These are phyloP conservation scores for Tricholomella constricta DNA, from an alignment of 768 basidiomycete species.

Conservation along the genomic window DNA sequence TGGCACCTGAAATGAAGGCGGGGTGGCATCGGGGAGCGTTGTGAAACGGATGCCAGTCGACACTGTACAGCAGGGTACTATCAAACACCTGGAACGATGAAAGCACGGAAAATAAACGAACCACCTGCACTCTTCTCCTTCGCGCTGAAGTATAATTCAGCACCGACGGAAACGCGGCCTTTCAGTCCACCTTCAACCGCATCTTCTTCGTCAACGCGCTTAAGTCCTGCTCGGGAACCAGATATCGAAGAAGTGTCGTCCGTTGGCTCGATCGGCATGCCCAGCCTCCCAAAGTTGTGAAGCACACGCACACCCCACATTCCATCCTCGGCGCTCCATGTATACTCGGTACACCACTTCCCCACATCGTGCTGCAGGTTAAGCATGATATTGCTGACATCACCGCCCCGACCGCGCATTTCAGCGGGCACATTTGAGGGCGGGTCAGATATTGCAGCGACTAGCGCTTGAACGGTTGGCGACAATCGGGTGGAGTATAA, in stretches of 20 bases:
- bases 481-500: slow-evolving; percentile 83
- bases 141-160: slow-evolving; percentile 91
- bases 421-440: slow-evolving; percentile 50
- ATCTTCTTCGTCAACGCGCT: slow-evolving; percentile 94
- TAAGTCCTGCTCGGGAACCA: slow-evolving; percentile 41
- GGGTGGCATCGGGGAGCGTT: slow-evolving; percentile 80
- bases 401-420: slow-evolving; percentile 44
- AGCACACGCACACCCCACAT: slow-evolving; percentile 90
- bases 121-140: slow-evolving; percentile 93
- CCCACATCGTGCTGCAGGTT: slow-evolving; percentile 92
- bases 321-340: slow-evolving; percentile 90
- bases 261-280: slow-evolving; percentile 32
- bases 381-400: slow-evolving; percentile 74
- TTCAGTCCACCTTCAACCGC: slow-evolving; percentile 88
- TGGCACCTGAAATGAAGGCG: slow-evolving; percentile 59
- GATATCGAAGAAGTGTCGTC: slow-evolving; percentile 31
- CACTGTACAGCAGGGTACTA: slow-evolving; percentile 45
- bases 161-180: slow-evolving; percentile 89
- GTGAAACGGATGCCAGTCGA: slow-evolving; percentile 95
- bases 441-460: slow-evolving; percentile 86
- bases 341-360: slow-evolving; percentile 91
- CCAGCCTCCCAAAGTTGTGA: slow-evolving; percentile 87
- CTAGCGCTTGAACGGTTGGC: slow-evolving; percentile 76
- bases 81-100: neutral
- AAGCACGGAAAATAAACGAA: slow-evolving; percentile 38